These are phyloP conservation scores for Lizonia empirigonia DNA, from an alignment of 2,329 filamentous ascomycete species.

Conservation along the genomic window DNA sequence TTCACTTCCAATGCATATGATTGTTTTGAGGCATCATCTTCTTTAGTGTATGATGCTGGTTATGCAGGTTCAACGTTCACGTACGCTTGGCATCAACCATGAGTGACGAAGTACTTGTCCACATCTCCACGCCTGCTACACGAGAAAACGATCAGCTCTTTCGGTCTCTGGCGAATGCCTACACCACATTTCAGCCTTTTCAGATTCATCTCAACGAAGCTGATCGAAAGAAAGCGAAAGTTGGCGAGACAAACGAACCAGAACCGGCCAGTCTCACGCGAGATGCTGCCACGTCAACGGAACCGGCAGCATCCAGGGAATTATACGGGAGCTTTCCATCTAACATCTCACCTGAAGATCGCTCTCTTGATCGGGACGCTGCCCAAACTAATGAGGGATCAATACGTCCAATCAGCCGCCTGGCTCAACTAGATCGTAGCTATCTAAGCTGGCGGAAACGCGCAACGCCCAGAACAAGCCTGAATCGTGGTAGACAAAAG, in stretches of 20 bases:
- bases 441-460: slow-evolving; percentile 32
- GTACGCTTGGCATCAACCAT: slow-evolving; percentile 22
- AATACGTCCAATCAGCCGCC: slow-evolving; percentile 23
- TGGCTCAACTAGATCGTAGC: slow-evolving; percentile 36
- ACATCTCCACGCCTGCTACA: slow-evolving; percentile 53
- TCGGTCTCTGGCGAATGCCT: slow-evolving; percentile 49
- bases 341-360: slow-evolving; percentile 19
- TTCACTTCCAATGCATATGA: neutral
- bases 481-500: neutral
- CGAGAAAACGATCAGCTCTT: slow-evolving; percentile 51
- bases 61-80: slow-evolving; percentile 5
- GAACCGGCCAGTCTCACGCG: neutral
- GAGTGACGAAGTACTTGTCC: slow-evolving; percentile 52
- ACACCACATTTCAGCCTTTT: slow-evolving; percentile 45
- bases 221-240: neutral
- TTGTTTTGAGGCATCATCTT: neutral
- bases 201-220: neutral
- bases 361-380: neutral
- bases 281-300: slow-evolving; percentile 1
- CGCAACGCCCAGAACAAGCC: slow-evolving; percentile 16
- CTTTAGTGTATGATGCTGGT: slow-evolving; percentile 14
- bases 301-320: slow-evolving; percentile 31
- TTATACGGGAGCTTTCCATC: slow-evolving; percentile 46
- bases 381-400: slow-evolving; percentile 10
- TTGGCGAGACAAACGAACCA: neutral